Conservation (phyloP, 2,329 filamentous ascomycete genomes). For the Pestalotiopsis sp. region DNA sequence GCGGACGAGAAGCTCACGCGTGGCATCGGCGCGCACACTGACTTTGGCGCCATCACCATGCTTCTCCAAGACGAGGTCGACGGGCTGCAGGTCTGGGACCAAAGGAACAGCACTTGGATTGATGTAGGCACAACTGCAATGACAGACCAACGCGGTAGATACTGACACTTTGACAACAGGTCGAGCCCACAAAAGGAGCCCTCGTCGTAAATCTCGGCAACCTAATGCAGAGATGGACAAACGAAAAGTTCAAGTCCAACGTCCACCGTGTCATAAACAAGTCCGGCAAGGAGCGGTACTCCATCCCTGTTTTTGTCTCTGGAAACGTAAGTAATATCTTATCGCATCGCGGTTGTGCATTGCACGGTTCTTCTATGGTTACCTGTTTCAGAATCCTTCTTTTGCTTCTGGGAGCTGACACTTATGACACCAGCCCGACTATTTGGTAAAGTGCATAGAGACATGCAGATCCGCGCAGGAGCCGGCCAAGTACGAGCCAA, state of each 20-base stretch:
- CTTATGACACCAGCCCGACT: slow-evolving; percentile 35
- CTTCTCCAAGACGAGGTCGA: slow-evolving; percentile 27
- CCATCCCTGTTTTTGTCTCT: slow-evolving; percentile 59
- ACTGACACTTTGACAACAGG: slow-evolving; percentile 26
- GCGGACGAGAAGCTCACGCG: slow-evolving; percentile 31
- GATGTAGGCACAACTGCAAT: slow-evolving; percentile 28
- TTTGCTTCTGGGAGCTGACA: too few relatives aligned
- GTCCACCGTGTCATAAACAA: slow-evolving; percentile 60
- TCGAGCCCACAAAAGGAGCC: slow-evolving; percentile 30
- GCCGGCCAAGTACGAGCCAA: slow-evolving; percentile 32
- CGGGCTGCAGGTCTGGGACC: slow-evolving; percentile 27
- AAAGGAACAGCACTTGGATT: slow-evolving; percentile 31
- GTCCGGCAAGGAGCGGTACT: slow-evolving; percentile 53
- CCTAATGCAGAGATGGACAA: slow-evolving; percentile 36
- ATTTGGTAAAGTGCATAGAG: slow-evolving; percentile 36
- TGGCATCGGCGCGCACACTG: slow-evolving; percentile 26
- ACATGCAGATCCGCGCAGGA: slow-evolving; percentile 29
- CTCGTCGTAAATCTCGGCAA: slow-evolving; percentile 43
- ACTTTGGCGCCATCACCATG: slow-evolving; percentile 29
- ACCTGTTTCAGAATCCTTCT: too few relatives aligned
- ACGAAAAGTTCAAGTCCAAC: slow-evolving; percentile 51
- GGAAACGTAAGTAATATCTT: slow-evolving; percentile 39
- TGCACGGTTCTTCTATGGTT: too few relatives aligned
- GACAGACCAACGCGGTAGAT: neutral
- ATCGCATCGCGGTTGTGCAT: too few relatives aligned